A percentile compares a stretch with the other conserved stretches of the same genome.
Conservation (phyloP, 768 basidiomycete genomes). For the Crepidotus variabilis region DNA sequence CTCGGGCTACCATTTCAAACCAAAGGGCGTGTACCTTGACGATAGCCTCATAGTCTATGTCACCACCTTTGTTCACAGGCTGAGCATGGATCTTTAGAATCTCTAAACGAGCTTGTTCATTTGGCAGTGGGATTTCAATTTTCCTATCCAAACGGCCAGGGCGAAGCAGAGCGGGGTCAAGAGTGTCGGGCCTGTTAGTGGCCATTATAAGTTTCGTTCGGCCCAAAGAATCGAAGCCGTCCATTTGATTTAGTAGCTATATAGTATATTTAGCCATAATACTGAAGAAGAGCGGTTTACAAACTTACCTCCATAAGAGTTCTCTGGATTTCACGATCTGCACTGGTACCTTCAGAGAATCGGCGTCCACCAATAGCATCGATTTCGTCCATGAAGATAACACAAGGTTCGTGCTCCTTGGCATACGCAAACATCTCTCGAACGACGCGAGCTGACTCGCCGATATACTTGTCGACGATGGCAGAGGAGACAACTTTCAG, state of each 20-base stretch:
- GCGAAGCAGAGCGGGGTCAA: slow-evolving; percentile 94
- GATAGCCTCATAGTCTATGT: slow-evolving; percentile 97
- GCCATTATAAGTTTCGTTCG: slow-evolving; percentile 98
- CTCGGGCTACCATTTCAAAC: background rate
- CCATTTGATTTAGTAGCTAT: slow-evolving; percentile 97
- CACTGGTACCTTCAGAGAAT: slow-evolving; percentile 93
- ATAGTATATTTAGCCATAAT: background rate
- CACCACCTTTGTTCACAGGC: slow-evolving; percentile 91
- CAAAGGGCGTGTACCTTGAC: slow-evolving; percentile 66
- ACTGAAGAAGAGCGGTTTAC: background rate
- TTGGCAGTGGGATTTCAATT: slow-evolving; percentile 96
- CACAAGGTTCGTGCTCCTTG: slow-evolving; percentile 94
- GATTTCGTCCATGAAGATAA: slow-evolving; percentile 98
- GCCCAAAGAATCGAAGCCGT: slow-evolving; percentile 97
- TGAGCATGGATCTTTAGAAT: slow-evolving; percentile 97
- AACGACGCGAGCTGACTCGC: slow-evolving; percentile 93
- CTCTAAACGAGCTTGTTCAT: slow-evolving; percentile 93
- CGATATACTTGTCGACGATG: slow-evolving; percentile 98
- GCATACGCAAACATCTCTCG: slow-evolving; percentile 99
- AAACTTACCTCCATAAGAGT: slow-evolving; percentile 85
- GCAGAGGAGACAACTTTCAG: slow-evolving; percentile 98
- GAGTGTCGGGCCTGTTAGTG: slow-evolving; percentile 97
- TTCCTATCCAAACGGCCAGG: slow-evolving; percentile 96
- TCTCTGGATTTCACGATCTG: slow-evolving; percentile 97
- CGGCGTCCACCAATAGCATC: slow-evolving; percentile 93